Conservation (phyloP, 345 rosid genomes). For the Triadica sebifera region DNA sequence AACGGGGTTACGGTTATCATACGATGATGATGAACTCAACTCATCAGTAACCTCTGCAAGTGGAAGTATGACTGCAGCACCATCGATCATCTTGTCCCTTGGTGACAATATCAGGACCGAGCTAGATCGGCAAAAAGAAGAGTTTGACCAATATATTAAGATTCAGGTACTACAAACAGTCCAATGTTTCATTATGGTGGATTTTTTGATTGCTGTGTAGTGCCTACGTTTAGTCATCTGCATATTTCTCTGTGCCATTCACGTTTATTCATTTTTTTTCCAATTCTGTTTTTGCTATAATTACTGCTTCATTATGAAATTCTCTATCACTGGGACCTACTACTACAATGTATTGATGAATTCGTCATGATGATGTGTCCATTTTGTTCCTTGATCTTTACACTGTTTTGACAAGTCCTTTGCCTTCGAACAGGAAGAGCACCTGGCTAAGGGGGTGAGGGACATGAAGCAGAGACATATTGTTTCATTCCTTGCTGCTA, state of each 20-base stretch:
- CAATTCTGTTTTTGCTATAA: too few species aligned
- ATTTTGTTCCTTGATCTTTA: too few species aligned
- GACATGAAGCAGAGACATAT: conserved; percentile 71
- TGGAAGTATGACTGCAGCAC: conserved; percentile 57
- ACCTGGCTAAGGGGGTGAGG: conserved; percentile 57
- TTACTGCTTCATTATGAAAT: too few species aligned
- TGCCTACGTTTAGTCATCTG: too few species aligned
- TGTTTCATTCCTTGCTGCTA: conserved; percentile 51
- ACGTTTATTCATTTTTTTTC: too few species aligned
- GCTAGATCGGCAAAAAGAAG: conserved; percentile 66
- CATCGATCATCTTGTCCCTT: conserved; percentile 55
- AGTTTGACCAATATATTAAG: conserved; percentile 62
- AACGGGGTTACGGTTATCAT: conserved; percentile 79
- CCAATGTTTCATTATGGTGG: too few species aligned
- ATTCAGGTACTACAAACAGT: conserved; percentile 44
- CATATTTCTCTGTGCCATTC: too few species aligned
- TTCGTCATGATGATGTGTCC: too few species aligned
- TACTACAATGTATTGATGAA: too few species aligned
- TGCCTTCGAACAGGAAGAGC: conserved; percentile 50
- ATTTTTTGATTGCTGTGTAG: too few species aligned
- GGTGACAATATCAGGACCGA: conserved; percentile 54
- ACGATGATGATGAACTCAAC: conserved; percentile 74
- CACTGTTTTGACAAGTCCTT: not conserved
- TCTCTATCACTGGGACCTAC: too few species aligned
- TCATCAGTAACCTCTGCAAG: conserved; percentile 75